Evolutionary conservation across 495 filamentous ascomycete species (phyloP).

Genomic region (Annulohypoxylon bovei): DNA sequence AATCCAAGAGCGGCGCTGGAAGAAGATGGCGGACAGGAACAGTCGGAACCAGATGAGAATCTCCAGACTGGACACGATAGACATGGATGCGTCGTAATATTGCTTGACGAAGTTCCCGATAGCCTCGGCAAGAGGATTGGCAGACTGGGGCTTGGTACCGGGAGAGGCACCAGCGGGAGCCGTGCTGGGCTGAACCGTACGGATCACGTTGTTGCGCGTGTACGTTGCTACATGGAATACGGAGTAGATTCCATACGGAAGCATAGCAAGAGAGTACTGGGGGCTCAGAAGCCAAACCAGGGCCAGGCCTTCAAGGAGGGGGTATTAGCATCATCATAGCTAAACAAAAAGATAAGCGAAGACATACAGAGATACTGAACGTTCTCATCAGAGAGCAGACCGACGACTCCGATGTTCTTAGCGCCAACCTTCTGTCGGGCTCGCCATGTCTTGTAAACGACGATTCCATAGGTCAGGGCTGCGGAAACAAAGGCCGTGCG

Average conservation of each 20-base stretch:
- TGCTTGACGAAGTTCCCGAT: conserved; percentile 96
- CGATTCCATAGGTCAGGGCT: conserved; percentile 93
- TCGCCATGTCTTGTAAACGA: conserved; percentile 97
- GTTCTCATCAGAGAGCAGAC: conserved; percentile 87
- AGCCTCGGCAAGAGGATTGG: conserved; percentile 76
- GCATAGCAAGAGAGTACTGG: conserved; percentile 87
- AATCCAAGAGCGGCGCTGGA: conserved; percentile 90
- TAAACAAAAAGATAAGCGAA: not conserved
- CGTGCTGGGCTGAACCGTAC: conserved; percentile 65
- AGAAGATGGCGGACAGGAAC: conserved; percentile 78
- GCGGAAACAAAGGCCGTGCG: conserved; percentile 89
- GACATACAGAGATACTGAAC: conserved; percentile 93
- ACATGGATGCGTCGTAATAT: conserved; percentile 93
- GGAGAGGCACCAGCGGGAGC: conserved; percentile 64
- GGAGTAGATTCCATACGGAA: conserved; percentile 96
- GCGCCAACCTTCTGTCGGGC: conserved; percentile 76
- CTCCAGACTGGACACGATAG: conserved; percentile 78
- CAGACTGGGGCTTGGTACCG: conserved; percentile 68
- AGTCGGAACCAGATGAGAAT: conserved; percentile 85
- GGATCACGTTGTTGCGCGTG: conserved; percentile 74
- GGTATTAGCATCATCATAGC: conserved; percentile 11
- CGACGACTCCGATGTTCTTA: conserved; percentile 65
- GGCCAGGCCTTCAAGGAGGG: conserved; percentile 76
- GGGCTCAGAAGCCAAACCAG: conserved; percentile 93
- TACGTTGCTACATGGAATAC: conserved; percentile 97